Percentiles rank a stretch among this genome's conserved stretches.
Evolutionary conservation across 768 basidiomycete genomes (phyloP).

Genomic region (Imleria badia): DNA sequence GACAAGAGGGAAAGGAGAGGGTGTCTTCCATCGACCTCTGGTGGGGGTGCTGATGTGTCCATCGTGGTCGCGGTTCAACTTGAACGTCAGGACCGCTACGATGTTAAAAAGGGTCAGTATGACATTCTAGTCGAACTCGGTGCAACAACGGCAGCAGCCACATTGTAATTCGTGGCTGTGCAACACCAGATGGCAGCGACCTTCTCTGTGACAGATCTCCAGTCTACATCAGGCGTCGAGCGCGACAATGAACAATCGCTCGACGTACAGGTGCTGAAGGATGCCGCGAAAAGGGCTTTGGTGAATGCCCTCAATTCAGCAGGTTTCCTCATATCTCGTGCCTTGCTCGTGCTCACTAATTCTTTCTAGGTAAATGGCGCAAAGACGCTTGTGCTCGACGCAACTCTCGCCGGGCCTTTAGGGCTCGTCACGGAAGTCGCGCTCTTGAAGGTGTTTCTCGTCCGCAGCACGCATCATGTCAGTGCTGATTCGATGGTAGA

Average conservation of each 20-base stretch:
- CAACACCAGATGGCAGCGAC: conserved; percentile 26
- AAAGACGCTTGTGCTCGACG: conserved; percentile 95
- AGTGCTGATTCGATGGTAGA: conserved; percentile 46
- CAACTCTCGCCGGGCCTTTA: conserved; percentile 84
- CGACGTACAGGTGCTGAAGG: conserved; percentile 68
- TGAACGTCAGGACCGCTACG: background rate
- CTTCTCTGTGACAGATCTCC: conserved; percentile 33
- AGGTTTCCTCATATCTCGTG: conserved; percentile 10
- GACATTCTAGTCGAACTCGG: conserved; percentile 5
- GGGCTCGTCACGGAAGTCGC: conserved; percentile 95
- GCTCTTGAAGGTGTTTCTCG: conserved; percentile 70
- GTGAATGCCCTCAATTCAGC: conserved; percentile 87
- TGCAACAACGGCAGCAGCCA: background rate
- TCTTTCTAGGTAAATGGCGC: conserved; percentile 77
- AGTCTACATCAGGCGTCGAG: conserved; percentile 31
- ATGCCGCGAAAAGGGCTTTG: conserved; percentile 76
- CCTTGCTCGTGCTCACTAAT: conserved; percentile 6
- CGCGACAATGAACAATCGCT: conserved; percentile 41
- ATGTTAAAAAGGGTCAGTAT: background rate
- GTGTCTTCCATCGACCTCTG: conserved; percentile 47
- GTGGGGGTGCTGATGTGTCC: conserved; percentile 20
- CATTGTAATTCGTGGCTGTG: conserved; percentile 33
- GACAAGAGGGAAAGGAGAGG: conserved; percentile 76
- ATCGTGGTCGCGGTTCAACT: conserved; percentile 22
- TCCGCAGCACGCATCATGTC: background rate